phyloP scores from a whole-genome alignment of 768 basidiomycete species.

The Pleurotus tuoliensis region DNA sequence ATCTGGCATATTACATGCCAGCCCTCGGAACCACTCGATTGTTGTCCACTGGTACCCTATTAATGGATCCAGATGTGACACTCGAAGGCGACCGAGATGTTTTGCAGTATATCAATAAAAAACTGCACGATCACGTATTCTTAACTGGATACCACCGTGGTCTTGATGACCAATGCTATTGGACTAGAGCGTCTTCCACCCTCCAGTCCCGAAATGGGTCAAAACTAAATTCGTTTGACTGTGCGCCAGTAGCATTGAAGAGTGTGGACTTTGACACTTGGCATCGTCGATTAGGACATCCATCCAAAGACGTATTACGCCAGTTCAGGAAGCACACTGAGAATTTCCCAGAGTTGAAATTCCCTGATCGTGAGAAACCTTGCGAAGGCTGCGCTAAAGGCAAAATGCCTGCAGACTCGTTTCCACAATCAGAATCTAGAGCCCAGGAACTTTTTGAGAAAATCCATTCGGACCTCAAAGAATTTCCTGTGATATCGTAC shows the following conservation, averaged over 20 bases:
- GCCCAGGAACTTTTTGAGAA: not conserved
- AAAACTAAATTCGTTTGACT: too few species aligned
- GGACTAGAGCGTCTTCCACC: not conserved
- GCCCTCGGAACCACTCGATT: not conserved
- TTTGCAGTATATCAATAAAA: not conserved
- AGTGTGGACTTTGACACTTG: not conserved
- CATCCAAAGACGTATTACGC: not conserved
- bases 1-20: not conserved
- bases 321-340: not conserved
- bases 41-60: not conserved
- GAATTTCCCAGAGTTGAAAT: not conserved
- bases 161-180: not conserved
- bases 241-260: not conserved
- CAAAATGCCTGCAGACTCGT: constrained; percentile 3
- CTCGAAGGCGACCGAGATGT: not conserved
- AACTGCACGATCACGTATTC: not conserved
- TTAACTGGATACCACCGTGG: not conserved
- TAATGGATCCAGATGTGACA: not conserved
- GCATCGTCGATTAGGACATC: not conserved
- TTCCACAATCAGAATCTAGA: not conserved
- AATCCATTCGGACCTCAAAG: constrained; percentile 7
- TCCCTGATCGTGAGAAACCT: not conserved
- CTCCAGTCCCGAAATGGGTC: not conserved
- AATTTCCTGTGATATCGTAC: too few species aligned
- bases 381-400: constrained; percentile 8